Evolutionary conservation across 2,329 filamentous ascomycete genomes (phyloP), one percentile per base, ranked within the genome.

Genomic region (Penicillium thymicola): DNA sequence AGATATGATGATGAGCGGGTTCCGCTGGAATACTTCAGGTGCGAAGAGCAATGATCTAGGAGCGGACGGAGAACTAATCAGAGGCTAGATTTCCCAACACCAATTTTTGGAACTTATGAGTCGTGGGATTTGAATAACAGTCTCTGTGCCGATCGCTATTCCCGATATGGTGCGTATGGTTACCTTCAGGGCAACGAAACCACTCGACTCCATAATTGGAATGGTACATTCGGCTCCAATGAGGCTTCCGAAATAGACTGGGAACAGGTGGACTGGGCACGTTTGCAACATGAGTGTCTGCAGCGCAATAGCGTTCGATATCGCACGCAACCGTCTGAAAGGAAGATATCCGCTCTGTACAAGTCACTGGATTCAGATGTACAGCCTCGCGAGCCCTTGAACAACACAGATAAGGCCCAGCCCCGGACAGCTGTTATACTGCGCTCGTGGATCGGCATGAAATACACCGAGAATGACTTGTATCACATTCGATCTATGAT

Each of bases 401-500:
- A 59, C 18, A 13, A 14, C n/a, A 40, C 51, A 34, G 32, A 18
- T 44, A 37, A 18, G 25, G 5, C 10, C 7, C 16, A 50, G 3
- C 75, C 82, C 0, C 82, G 89, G 27, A 92, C 89, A 0, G 92
- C 89, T 4, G 82, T 96, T 8, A 84, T 97, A 2, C 82, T 97
- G 30, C 84, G 92, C 23, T 89, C 88, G 49, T 96, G 90, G 89
- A 85, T 88, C 61, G 88, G 89, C 62, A 95, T 89, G 64, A 66
- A 84, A n/a, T 97, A 91, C 79, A 85, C 85, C 13, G 84, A 89
- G 45, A 89, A 96, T 66, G 90, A 93, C 67, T 80, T 94, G 49
- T 85, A 92, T 71, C 89, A 90, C 67, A 75, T 96, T 44, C 87
- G 92, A 25, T 88, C 92, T 36, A 85, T 96, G 75, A 90, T 96